Percentiles rank a stretch among this genome's conserved stretches.
Evolutionary conservation across 345 rosid species (phyloP).

Genomic region (Nephelium lappaceum): DNA sequence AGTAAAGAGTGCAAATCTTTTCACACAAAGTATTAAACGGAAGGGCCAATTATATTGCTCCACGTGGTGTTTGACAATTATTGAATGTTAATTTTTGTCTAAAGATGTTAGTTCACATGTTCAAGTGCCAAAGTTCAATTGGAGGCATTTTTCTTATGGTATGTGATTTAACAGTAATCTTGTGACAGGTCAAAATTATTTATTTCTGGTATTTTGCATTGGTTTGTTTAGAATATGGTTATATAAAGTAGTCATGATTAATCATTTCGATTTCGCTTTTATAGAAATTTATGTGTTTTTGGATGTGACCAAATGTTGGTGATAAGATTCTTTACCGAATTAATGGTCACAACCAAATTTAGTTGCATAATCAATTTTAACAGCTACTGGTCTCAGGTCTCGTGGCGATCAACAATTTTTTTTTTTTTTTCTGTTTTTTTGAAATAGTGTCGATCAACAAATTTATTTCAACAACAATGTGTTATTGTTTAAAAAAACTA

Average conservation of each 20-base stretch:
- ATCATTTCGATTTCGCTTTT: conserved; percentile 16
- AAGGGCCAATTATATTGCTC: background rate
- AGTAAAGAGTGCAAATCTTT: background rate
- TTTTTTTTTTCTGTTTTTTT: too few relatives aligned
- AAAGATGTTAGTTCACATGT: background rate
- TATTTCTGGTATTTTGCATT: background rate
- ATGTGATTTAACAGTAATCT: background rate
- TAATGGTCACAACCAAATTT: background rate
- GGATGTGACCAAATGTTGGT: conserved; percentile 2
- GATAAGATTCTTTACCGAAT: conserved; percentile 1
- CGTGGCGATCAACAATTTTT: too few relatives aligned
- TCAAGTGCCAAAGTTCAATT: background rate
- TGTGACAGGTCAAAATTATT: background rate
- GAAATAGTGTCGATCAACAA: too few relatives aligned
- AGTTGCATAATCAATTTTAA: background rate
- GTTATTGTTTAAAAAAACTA: too few relatives aligned
- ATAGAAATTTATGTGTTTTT: conserved; percentile 5
- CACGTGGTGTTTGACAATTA: background rate
- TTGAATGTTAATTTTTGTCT: background rate
- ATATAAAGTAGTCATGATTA: conserved; percentile 17
- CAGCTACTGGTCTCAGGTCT: background rate
- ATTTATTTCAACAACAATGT: background rate
- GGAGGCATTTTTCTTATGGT: background rate
- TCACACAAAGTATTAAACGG: background rate
- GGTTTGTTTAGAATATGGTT: conserved; percentile 10